Evolutionary conservation across 768 basidiomycete genomes (phyloP).

Genomic region (Pisolithus orientalis): DNA sequence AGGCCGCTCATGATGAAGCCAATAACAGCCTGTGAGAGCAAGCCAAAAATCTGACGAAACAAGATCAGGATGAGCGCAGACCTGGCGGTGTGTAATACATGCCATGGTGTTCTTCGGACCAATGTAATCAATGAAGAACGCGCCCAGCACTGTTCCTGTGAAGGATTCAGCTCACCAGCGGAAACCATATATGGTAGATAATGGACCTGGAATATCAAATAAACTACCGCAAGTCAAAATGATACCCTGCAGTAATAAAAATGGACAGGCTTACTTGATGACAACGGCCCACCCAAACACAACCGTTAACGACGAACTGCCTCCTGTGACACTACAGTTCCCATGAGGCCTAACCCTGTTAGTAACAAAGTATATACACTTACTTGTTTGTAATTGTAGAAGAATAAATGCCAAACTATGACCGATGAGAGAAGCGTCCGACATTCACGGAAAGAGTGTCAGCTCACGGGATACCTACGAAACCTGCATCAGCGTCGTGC

Average conservation of each 20-base stretch:
- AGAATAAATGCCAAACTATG: constrained; percentile 74
- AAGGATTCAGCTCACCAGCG: constrained; percentile 1
- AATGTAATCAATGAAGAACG: constrained; percentile 68
- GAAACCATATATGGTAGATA: background rate
- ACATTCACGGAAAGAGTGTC: background rate
- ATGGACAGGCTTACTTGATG: constrained; percentile 53
- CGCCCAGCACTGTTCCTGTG: constrained; percentile 58
- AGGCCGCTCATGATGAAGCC: constrained; percentile 90
- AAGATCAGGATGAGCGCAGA: constrained; percentile 1
- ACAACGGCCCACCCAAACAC: constrained; percentile 83
- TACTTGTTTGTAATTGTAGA: constrained; percentile 68
- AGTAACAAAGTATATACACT: background rate
- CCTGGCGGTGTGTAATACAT: background rate
- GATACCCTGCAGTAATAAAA: constrained; percentile 30
- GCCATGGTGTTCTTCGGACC: constrained; percentile 78
- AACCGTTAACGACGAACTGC: constrained; percentile 42
- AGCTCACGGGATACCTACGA: constrained; percentile 56
- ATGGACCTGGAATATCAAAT: constrained; percentile 59
- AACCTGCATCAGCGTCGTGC: background rate
- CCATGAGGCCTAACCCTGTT: background rate
- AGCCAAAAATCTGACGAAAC: constrained; percentile 50
- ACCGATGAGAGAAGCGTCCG: background rate
- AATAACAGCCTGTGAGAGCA: constrained; percentile 60
- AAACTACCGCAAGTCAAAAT: constrained; percentile 29
- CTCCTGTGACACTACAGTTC: constrained; percentile 49